Percentiles rank a stretch among this genome's conserved stretches.
phyloP scores from a whole-genome alignment of 305 asterid genomes.

The Fraxinus sp. region DNA sequence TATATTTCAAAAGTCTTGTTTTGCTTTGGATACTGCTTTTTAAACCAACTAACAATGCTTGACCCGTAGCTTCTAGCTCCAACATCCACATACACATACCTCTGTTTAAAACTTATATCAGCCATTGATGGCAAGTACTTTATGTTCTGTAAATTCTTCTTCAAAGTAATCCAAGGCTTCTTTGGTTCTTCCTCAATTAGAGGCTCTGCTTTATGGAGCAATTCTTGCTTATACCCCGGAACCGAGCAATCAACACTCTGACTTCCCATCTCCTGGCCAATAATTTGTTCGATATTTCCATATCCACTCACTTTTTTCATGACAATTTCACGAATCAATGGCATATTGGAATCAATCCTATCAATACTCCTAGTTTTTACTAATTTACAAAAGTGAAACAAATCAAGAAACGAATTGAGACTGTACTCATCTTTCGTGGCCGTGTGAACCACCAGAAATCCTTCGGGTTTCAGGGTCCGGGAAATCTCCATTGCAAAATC shows the following conservation, averaged over 20 bases:
- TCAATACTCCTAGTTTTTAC: conserved; percentile 59
- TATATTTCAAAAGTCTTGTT: conserved; percentile 42
- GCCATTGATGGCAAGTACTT: conserved; percentile 42
- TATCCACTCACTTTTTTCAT: conserved; percentile 51
- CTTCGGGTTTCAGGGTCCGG: conserved; percentile 85
- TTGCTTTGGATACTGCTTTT: conserved; percentile 51
- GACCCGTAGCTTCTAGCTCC: conserved; percentile 52
- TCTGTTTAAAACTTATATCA: conserved; percentile 29
- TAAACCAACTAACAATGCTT: conserved; percentile 58
- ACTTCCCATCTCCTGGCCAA: conserved; percentile 14
- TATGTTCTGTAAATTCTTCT: conserved; percentile 36
- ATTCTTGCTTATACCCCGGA: conserved; percentile 19
- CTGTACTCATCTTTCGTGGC: conserved; percentile 75
- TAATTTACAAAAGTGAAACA: conserved; percentile 79
- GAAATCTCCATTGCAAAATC: conserved; percentile 69
- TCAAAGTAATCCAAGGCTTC: conserved; percentile 47
- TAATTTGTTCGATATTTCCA: background rate
- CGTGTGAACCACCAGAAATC: conserved; percentile 78
- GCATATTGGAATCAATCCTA: conserved; percentile 50
- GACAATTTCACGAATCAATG: conserved; percentile 63
- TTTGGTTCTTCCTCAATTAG: conserved; percentile 42
- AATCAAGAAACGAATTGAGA: conserved; percentile 69
- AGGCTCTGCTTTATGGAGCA: conserved; percentile 39
- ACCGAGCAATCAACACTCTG: conserved; percentile 31
- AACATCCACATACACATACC: conserved; percentile 49